Evolutionary conservation across 352 stramenopile species (phyloP), one percentile per base, ranked within the genome.

Genomic region (Phytophthora palmivora): DNA sequence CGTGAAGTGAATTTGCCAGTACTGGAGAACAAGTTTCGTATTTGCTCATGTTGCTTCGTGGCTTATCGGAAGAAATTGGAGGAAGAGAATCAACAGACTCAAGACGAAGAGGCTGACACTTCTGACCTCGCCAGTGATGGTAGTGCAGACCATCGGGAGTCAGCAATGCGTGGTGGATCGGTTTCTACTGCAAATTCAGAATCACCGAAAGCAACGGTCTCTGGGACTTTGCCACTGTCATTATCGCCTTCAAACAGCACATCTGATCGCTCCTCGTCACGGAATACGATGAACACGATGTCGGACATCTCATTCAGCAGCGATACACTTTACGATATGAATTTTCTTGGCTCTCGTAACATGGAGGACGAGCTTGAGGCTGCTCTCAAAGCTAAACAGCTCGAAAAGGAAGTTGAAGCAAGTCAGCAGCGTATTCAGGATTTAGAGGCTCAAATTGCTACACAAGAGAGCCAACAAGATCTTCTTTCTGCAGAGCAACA

Each of bases 21-120:
- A 14, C 45, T 84, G 45, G 78, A 84, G 42, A 83, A 70, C 56
- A 88, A 89, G 46, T 76, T 84, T 19, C 84, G 84, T 11, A 76
- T 92, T 34, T 94, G 84, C 51, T 87, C 80, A 14, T 89, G 77
- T 38, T 94, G 84, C 44, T 89, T 88, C 19, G 62, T 94, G 11
- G 67, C 76, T 10, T 89, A 89, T 43, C 76, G 84, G 2, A 81
- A 82, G 62, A 76, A 70, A 54, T 11, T 70, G 15, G 63, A 78
- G 54, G 52, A 64, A 36, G 41, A 19, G 0, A 54, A 53, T 18
- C 26, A 65, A 6, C 44, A 61, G 16, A 37, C 58, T 32, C 38
- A 59, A 14, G 54, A 58, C 2, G 50, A 66, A 12, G 57, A 72
- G 24, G 47, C n/a, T 30, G 46, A 63, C 6, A 32, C 22, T 41